Evolutionary conservation across 192 early-diverging fungal genomes (phyloP).

Genomic region (Mortierella antarctica): DNA sequence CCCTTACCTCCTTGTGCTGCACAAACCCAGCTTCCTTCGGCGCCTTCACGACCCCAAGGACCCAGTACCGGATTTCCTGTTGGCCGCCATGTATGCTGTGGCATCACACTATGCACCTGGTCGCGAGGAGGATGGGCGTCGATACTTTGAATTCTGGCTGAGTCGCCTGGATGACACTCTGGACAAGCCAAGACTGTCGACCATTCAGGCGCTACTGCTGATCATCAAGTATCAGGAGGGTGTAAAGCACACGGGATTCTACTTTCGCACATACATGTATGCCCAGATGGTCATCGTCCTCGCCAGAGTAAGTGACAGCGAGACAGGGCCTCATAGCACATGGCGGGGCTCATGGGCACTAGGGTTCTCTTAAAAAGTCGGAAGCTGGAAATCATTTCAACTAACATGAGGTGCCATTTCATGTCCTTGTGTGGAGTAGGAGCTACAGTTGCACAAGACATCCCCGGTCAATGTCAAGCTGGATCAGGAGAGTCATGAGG

Average conservation of each 20-base stretch:
- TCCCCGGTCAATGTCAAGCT: constrained; percentile 38
- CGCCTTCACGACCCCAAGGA: constrained; percentile 55
- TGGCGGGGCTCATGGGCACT: background rate
- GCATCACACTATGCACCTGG: constrained; percentile 53
- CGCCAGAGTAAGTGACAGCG: constrained; percentile 23
- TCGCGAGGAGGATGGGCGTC: constrained; percentile 29
- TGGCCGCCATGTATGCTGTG: constrained; percentile 66
- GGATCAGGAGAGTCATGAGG: constrained; percentile 41
- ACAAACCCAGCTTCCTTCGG: constrained; percentile 60
- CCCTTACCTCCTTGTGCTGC: constrained; percentile 61
- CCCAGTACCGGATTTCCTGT: constrained; percentile 58
- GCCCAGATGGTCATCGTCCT: constrained; percentile 55
- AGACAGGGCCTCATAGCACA: background rate
- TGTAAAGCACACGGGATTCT: constrained; percentile 56
- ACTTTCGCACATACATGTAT: constrained; percentile 60
- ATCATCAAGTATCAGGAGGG: constrained; percentile 64
- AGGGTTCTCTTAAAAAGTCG: no score
- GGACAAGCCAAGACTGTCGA: constrained; percentile 61
- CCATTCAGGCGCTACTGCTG: constrained; percentile 62
- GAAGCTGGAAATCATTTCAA: background rate
- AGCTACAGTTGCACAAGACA: constrained; percentile 41
- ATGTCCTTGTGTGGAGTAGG: constrained; percentile 4
- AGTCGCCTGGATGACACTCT: constrained; percentile 59
- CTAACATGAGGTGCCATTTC: background rate
- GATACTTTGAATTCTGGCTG: constrained; percentile 33